phyloP scores from a whole-genome alignment of 176 grass and related monocot species.

The Carex cristatella region DNA sequence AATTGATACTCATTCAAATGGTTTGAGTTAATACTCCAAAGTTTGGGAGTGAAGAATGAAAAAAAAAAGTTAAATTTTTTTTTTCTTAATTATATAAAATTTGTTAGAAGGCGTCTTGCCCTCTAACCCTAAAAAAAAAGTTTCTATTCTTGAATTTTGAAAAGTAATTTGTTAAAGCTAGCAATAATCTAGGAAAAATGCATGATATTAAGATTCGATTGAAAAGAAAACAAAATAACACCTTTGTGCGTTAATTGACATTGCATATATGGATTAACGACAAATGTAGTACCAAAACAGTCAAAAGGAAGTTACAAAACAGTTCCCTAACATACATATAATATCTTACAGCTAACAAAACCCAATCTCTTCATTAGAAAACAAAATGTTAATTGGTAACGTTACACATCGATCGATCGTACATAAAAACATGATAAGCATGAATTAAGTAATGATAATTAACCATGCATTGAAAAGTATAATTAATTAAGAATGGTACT shows the following conservation, averaged over 20 bases:
- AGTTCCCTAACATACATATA: neutral
- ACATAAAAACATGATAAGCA: neutral
- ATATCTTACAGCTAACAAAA: neutral
- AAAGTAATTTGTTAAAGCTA: neutral
- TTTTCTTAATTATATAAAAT: no score
- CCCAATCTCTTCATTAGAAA: neutral
- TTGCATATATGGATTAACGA: neutral
- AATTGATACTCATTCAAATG: neutral
- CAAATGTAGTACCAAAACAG: neutral
- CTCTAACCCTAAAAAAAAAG: neutral
- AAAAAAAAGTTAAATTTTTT: neutral
- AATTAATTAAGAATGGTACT: slow-evolving; percentile 6
- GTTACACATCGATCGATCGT: neutral
- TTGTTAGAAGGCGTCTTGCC: no score
- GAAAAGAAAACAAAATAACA: neutral
- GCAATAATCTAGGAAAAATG: neutral
- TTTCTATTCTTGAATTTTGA: neutral
- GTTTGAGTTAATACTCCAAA: neutral
- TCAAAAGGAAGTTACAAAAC: neutral
- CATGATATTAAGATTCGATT: neutral
- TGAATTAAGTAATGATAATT: neutral
- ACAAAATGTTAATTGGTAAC: neutral
- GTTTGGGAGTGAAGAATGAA: neutral
- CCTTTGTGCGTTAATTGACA: neutral
- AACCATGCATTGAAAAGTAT: neutral